A percentile compares a stretch with the other conserved stretches of the same genome.
These are phyloP conservation scores for Gigaspora rosea DNA, from an alignment of 192 early-diverging fungal genomes.

Conservation along the genomic window DNA sequence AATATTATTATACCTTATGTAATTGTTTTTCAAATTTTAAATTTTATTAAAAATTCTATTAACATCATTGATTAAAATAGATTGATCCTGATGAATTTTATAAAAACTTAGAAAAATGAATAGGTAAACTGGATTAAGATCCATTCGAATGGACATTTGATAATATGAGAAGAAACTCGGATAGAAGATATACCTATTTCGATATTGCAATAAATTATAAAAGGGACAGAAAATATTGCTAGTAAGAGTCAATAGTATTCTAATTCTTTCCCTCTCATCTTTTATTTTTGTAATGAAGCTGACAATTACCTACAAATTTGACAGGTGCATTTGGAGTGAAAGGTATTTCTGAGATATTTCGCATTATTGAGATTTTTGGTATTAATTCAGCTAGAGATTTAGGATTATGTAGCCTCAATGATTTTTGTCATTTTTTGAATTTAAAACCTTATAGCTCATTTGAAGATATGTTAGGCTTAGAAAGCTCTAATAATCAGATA, in stretches of 20 bases:
- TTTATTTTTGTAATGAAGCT: background rate
- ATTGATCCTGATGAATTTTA: background rate
- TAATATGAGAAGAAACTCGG: background rate
- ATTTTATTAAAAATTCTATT: background rate
- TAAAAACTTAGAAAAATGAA: background rate
- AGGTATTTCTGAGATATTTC: conserved; percentile 41
- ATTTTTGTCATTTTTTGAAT: conserved; percentile 45
- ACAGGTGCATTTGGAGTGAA: conserved; percentile 41
- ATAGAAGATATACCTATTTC: background rate
- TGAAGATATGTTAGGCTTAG: conserved; percentile 36
- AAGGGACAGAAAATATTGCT: background rate
- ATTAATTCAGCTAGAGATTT: conserved; percentile 47
- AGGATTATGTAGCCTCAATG: conserved; percentile 52
- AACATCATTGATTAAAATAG: background rate
- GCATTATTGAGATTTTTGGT: conserved; percentile 46
- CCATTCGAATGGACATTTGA: background rate
- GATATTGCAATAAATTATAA: background rate
- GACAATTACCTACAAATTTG: background rate
- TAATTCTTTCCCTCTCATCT: background rate
- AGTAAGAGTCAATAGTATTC: background rate
- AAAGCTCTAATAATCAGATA: background rate
- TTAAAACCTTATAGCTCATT: conserved; percentile 37
- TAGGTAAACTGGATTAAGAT: background rate
- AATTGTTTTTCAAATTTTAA: background rate
- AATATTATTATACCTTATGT: background rate